These are phyloP conservation scores for Elongisporangium prolatum DNA, from an alignment of 352 stramenopile species.

Conservation along the genomic window DNA sequence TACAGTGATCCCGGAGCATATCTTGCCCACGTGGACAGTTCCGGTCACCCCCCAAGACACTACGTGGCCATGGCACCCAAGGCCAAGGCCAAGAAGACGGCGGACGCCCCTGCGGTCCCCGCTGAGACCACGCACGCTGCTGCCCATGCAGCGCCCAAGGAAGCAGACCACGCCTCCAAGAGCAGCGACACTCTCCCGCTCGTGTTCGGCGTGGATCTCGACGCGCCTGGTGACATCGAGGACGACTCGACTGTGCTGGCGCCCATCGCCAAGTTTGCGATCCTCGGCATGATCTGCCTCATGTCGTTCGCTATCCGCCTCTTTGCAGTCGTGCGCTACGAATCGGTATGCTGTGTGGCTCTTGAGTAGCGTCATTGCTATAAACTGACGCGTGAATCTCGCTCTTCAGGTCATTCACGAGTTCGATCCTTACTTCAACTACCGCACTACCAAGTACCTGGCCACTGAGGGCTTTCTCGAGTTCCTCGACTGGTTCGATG, in stretches of 20 bases:
- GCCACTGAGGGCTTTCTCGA: constrained; percentile 92
- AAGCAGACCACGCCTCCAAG: constrained; percentile 2
- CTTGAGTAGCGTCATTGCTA: neutral
- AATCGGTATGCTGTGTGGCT: constrained; percentile 56
- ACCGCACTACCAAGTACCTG: constrained; percentile 96
- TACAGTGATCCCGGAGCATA: constrained; percentile 12
- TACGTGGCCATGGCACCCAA: constrained; percentile 42
- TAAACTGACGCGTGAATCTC: constrained; percentile 1
- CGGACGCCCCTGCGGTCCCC: constrained; percentile 14
- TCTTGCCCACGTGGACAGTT: neutral
- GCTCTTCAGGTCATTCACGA: constrained; percentile 79
- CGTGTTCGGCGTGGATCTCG: constrained; percentile 65
- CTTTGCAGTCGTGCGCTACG: constrained; percentile 91
- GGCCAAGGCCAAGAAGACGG: constrained; percentile 54
- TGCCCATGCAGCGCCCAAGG: neutral
- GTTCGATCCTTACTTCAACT: constrained; percentile 98
- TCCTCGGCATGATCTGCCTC: constrained; percentile 91
- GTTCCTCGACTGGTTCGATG: constrained; percentile 98
- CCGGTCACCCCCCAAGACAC: constrained; percentile 2
- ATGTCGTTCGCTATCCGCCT: constrained; percentile 92
- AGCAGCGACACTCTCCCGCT: constrained; percentile 11
- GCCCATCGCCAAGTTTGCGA: constrained; percentile 85
- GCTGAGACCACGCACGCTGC: constrained; percentile 10
- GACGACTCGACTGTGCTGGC: constrained; percentile 72
- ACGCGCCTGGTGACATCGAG: constrained; percentile 50